phyloP scores from a whole-genome alignment of 2,329 filamentous ascomycete genomes.

The Xylaria sp. region DNA sequence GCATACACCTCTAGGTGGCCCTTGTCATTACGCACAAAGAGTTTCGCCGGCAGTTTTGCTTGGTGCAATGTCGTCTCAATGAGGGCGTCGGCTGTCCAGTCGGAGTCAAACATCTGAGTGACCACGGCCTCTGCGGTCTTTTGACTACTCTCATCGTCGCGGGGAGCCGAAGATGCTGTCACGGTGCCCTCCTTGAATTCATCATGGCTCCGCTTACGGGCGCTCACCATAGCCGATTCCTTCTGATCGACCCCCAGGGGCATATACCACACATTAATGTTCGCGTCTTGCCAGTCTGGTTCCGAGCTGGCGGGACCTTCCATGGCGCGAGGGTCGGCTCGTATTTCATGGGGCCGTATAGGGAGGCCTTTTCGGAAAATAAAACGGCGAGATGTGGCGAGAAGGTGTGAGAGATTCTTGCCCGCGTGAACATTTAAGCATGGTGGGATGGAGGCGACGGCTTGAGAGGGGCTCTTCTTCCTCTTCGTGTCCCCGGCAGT shows the following conservation, averaged over 20 bases:
- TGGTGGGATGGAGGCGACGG: constrained; percentile 38
- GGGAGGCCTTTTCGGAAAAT: constrained; percentile 86
- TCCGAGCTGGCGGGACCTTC: constrained; percentile 56
- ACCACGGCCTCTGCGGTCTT: constrained; percentile 70
- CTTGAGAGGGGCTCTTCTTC: constrained; percentile 47
- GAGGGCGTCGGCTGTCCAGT: constrained; percentile 77
- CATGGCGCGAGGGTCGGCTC: constrained; percentile 53
- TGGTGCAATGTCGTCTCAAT: constrained; percentile 72
- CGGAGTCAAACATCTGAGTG: constrained; percentile 81
- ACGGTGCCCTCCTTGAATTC: constrained; percentile 52
- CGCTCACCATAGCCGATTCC: constrained; percentile 37
- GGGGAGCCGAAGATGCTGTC: constrained; percentile 20
- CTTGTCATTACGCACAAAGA: constrained; percentile 74
- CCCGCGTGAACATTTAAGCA: constrained; percentile 78
- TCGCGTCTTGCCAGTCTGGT: constrained; percentile 79
- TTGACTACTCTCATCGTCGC: constrained; percentile 53
- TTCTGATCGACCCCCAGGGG: constrained; percentile 57
- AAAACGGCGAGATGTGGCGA: constrained; percentile 86
- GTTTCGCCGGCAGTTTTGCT: constrained; percentile 72
- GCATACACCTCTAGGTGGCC: constrained; percentile 75
- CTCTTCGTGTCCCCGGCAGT: constrained; percentile 53
- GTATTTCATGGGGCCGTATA: constrained; percentile 75
- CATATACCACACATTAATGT: constrained; percentile 87
- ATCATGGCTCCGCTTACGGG: constrained; percentile 55
- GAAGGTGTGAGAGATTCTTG: constrained; percentile 79